Conservation (phyloP, 2,329 filamentous ascomycete species). For the Pseudonectria foliicola region DNA sequence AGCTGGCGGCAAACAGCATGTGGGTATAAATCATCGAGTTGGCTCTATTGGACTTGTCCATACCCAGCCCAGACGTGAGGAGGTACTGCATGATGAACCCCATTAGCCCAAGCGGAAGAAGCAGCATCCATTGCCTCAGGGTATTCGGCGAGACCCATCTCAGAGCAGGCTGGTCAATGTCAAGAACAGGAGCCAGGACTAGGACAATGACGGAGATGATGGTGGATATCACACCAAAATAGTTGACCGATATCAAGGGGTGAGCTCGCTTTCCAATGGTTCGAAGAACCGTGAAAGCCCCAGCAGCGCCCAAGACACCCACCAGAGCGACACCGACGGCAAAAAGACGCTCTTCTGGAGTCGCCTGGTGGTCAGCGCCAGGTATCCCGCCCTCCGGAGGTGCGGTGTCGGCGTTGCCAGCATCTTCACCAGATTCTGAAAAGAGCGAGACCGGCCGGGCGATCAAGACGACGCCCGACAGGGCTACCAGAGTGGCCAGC, state of each 20-base stretch:
- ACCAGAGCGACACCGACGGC: slow-evolving; percentile 67
- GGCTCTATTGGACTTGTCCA: slow-evolving; percentile 57
- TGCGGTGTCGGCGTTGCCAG: slow-evolving; percentile 12
- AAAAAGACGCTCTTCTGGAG: slow-evolving; percentile 56
- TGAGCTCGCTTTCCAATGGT: slow-evolving; percentile 76
- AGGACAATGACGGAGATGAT: slow-evolving; percentile 60
- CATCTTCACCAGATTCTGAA: slow-evolving; percentile 11
- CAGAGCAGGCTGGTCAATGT: slow-evolving; percentile 39
- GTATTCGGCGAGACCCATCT: slow-evolving; percentile 35
- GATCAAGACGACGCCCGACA: slow-evolving; percentile 77
- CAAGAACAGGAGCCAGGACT: slow-evolving; percentile 37
- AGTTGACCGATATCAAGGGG: slow-evolving; percentile 78
- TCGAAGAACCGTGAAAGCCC: slow-evolving; percentile 68
- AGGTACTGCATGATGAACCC: slow-evolving; percentile 84
- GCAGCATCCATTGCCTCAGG: slow-evolving; percentile 54
- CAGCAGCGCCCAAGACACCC: slow-evolving; percentile 69
- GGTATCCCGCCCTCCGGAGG: slow-evolving; percentile 17
- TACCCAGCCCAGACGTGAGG: slow-evolving; percentile 67
- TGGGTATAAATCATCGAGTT: slow-evolving; percentile 53
- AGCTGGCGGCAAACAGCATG: slow-evolving; percentile 47
- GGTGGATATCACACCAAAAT: slow-evolving; percentile 66
- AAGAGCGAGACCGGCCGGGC: slow-evolving; percentile 62
- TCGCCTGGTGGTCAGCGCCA: slow-evolving; percentile 33
- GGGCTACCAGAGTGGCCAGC: slow-evolving; percentile 65
- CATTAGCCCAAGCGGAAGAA: slow-evolving; percentile 61